These are phyloP conservation scores for Pisolithus thermaeus DNA, from an alignment of 1,284 basidiomycete genomes.

Conservation along the genomic window DNA sequence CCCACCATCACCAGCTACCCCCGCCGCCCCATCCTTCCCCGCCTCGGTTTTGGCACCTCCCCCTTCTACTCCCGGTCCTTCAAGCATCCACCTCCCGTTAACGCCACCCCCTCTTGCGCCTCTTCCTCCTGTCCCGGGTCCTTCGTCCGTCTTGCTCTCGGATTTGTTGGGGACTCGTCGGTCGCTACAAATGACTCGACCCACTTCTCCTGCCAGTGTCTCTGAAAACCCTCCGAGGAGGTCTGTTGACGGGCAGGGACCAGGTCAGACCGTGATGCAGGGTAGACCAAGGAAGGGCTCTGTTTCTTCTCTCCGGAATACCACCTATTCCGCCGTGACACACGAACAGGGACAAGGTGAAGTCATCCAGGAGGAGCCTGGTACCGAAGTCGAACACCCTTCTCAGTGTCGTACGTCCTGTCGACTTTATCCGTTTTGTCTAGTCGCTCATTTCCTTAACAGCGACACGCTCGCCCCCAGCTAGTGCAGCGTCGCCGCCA, in stretches of 20 bases:
- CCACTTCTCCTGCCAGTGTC: slow-evolving; percentile 16
- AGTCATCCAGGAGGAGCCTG: slow-evolving; percentile 17
- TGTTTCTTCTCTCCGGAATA: slow-evolving; percentile 27
- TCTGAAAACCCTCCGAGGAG: slow-evolving; percentile 5
- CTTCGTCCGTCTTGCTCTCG: slow-evolving; percentile 14
- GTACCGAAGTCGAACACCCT: slow-evolving; percentile 1
- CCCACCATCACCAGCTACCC: slow-evolving; percentile 17
- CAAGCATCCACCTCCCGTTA: slow-evolving; percentile 21
- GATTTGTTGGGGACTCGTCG: slow-evolving; percentile 17
- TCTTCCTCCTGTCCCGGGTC: slow-evolving; percentile 26
- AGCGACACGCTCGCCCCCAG: neutral
- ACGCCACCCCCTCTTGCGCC: slow-evolving; percentile 26
- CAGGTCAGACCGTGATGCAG: slow-evolving; percentile 4
- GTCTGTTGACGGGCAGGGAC: slow-evolving; percentile 16
- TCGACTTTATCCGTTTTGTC: neutral
- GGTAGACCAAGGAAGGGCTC: slow-evolving; percentile 23
- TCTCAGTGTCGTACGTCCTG: neutral
- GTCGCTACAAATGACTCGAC: slow-evolving; percentile 11
- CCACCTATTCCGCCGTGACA: slow-evolving; percentile 8
- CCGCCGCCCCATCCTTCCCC: neutral
- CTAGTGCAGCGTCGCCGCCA: neutral
- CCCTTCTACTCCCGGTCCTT: neutral
- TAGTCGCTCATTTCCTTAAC: neutral
- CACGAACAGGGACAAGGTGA: neutral
- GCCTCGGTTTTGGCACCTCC: neutral